Conservation (phyloP, 805 yeast genomes). For the Middelhovenomyces tepae region DNA sequence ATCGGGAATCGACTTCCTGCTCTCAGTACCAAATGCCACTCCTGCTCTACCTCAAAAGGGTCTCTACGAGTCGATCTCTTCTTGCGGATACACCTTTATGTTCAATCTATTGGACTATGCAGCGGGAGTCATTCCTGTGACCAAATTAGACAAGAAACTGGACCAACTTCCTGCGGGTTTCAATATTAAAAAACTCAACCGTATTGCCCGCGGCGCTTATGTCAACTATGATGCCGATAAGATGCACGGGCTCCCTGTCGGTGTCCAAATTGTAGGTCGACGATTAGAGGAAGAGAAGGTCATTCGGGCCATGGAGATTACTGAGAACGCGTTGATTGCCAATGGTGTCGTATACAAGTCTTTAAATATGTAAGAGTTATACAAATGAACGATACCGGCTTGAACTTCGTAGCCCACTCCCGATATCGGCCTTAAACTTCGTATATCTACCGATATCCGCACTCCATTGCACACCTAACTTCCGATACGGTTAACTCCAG, state of each 20-base stretch:
- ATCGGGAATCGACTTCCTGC: conserved; percentile 30
- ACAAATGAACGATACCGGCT: too few species aligned
- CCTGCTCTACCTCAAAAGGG: conserved; percentile 35
- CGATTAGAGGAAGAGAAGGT: conserved; percentile 56
- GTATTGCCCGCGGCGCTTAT: conserved; percentile 37
- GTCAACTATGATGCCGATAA: conserved; percentile 42
- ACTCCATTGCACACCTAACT: too few species aligned
- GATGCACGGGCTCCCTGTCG: conserved; percentile 52
- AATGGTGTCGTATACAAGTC: conserved; percentile 23
- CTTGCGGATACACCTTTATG: conserved; percentile 46
- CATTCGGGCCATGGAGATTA: conserved; percentile 37
- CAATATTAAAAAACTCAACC: conserved; percentile 25
- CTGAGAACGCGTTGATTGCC: conserved; percentile 28
- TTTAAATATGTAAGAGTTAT: conserved; percentile 19
- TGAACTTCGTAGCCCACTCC: too few species aligned
- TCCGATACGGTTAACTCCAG: too few species aligned
- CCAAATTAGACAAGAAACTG: conserved; percentile 37
- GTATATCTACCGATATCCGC: too few species aligned
- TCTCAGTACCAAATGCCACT: conserved; percentile 35
- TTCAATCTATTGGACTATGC: conserved; percentile 49
- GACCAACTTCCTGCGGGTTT: conserved; percentile 28
- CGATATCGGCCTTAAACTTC: too few species aligned
- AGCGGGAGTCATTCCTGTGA: conserved; percentile 50
- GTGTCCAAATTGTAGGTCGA: conserved; percentile 56
- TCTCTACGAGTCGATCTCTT: conserved; percentile 28